A percentile compares a stretch with the other conserved stretches of the same genome.
Evolutionary conservation across 2,329 filamentous ascomycete genomes (phyloP).

Genomic region (Truncatella angustata): DNA sequence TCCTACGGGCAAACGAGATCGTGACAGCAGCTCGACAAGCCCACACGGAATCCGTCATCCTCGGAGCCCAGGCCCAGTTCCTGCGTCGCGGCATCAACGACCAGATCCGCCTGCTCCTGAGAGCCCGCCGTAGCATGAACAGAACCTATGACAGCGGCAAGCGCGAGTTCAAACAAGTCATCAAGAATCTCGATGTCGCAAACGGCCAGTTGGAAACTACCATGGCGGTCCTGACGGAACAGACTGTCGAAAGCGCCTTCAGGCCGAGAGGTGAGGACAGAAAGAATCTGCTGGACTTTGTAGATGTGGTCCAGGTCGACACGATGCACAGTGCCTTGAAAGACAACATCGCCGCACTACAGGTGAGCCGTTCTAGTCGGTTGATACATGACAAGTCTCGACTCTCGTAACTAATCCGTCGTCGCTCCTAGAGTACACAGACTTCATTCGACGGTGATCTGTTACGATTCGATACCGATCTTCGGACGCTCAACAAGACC

Average conservation of each 20-base stretch:
- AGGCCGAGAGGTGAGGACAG: conserved; percentile 56
- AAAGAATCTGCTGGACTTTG: conserved; percentile 71
- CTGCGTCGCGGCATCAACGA: conserved; percentile 60
- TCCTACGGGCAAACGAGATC: conserved; percentile 84
- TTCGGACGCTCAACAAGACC: conserved; percentile 62
- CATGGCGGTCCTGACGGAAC: conserved; percentile 62
- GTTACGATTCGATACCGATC: conserved; percentile 70
- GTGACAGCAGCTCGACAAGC: conserved; percentile 72
- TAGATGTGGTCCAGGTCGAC: conserved; percentile 70
- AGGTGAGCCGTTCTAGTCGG: conserved; percentile 44
- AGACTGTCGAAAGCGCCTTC: conserved; percentile 62
- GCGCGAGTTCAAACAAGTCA: conserved; percentile 58
- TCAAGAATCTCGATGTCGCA: conserved; percentile 65
- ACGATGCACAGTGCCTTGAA: conserved; percentile 65
- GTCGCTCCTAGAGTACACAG: conserved; percentile 51
- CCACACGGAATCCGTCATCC: conserved; percentile 74
- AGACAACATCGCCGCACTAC: conserved; percentile 67
- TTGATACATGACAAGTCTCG: not conserved
- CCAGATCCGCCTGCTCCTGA: conserved; percentile 51
- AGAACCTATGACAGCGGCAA: conserved; percentile 57
- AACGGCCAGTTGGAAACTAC: conserved; percentile 64
- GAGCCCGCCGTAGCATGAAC: conserved; percentile 50
- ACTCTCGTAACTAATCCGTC: not conserved
- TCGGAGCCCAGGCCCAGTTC: conserved; percentile 69
- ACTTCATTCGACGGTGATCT: conserved; percentile 76